These are phyloP conservation scores for Cymbopogon citratus DNA, from an alignment of 176 grass and related monocot genomes.

Conservation along the genomic window DNA sequence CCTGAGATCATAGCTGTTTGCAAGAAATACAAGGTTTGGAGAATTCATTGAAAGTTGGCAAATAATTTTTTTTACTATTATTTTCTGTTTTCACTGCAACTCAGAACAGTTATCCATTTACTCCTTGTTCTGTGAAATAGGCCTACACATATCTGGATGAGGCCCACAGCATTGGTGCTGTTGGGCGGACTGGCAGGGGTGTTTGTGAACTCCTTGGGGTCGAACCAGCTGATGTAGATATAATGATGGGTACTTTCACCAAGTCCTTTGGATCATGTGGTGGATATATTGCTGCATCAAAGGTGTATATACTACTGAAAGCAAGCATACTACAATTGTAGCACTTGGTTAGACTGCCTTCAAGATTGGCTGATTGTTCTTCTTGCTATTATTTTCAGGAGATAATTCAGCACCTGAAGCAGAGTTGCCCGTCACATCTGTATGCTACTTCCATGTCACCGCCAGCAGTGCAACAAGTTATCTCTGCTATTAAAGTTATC, in stretches of 20 bases:
- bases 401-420: conserved; percentile 75
- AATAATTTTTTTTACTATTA: neutral
- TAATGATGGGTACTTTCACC: conserved; percentile 93
- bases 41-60: neutral
- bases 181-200: conserved; percentile 74
- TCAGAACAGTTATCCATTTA: neutral
- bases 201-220: conserved; percentile 87
- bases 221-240: conserved; percentile 65
- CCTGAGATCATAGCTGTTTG: conserved; percentile 81
- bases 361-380: neutral
- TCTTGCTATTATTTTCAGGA: conserved; percentile 47
- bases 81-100: conserved; percentile 1
- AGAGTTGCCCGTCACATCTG: conserved; percentile 62
- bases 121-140: conserved; percentile 22
- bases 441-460: conserved; percentile 89
- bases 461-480: conserved; percentile 81
- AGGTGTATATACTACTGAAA: conserved; percentile 23
- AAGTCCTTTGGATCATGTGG: conserved; percentile 86
- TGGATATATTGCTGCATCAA: conserved; percentile 85
- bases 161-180: conserved; percentile 71
- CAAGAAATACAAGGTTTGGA: conserved; percentile 78
- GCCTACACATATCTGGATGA: conserved; percentile 84
- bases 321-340: neutral
- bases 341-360: neutral
- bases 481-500: conserved; percentile 74